phyloP scores from a whole-genome alignment of 139 green algal species.

The Yamagishiella unicocca region DNA sequence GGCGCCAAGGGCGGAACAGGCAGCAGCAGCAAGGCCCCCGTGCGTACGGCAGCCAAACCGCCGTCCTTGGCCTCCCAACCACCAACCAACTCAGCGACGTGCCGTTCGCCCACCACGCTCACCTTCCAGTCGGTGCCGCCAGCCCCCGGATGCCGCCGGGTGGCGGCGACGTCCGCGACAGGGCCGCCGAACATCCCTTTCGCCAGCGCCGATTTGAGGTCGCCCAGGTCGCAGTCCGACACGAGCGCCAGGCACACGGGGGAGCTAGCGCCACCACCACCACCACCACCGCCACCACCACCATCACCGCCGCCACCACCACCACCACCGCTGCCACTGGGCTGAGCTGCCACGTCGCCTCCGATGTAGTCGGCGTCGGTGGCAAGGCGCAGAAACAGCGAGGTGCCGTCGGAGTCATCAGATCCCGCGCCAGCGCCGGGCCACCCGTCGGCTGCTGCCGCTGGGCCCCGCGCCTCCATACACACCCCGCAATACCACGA shows the following conservation, averaged over 20 bases:
- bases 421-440: not conserved
- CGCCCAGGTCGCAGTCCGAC: not conserved
- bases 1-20: no score
- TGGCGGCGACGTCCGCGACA: no score
- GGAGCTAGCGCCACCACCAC: not conserved
- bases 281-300: not conserved
- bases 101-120: no score
- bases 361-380: not conserved
- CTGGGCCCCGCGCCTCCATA: not conserved
- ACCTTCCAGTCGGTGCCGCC: no score
- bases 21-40: no score
- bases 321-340: not conserved
- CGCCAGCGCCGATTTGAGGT: not conserved
- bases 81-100: no score
- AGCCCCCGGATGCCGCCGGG: no score
- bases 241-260: constrained; percentile 3
- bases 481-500: not conserved
- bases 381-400: not conserved
- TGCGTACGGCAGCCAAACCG: no score
- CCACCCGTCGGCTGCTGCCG: not conserved
- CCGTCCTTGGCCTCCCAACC: no score
- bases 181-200: not conserved
- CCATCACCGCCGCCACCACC: not conserved
- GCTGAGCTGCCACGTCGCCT: no score
- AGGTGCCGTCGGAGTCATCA: not conserved